Evolutionary conservation across 768 basidiomycete genomes (phyloP), one percentile per base, ranked within the genome.

Genomic region (Dendrothele bispora): DNA sequence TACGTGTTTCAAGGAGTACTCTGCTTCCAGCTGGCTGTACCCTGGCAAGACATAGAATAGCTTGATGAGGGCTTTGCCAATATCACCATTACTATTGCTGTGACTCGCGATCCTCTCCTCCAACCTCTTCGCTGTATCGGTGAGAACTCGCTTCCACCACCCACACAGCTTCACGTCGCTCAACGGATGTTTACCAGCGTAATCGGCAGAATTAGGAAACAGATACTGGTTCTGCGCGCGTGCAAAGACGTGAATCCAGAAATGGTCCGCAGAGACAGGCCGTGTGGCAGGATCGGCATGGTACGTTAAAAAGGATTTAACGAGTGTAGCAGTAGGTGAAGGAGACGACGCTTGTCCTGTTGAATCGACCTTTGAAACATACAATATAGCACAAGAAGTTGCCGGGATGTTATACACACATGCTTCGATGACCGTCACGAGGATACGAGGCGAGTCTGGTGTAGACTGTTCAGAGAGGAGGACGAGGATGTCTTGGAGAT

Each of bases 291-390:
- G 82, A 47, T 84, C 75, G 27, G 77, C 73, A 58, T 88, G 88
- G 66, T 67, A 90, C 17, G 55, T 47, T 12, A 98, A 54, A 48
- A 97, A 74, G 0, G 85, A 70, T 17, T 74, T 72, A 36, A 91
- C 82, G 44, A 98, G 79, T 11, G 75, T 61, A 4, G 78, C 67
- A 2, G 93, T 92, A 3, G 89, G 88, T 32, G 85, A 79, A 0
- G 84, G 87, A 4, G 64, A 52, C 22, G 58, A 62, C 7, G 73
- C 78, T 62, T 94, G 84, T 0, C 95, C 95, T 1, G 95, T 91
- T 10, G 93, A 84, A 64, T 99, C 97, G 44, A 97, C 84, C 69
- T 99, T 99, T 40, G 91, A 90, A 43, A 99, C 75, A 64, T 98
- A 97, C 26, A 98, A 65, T 27, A 98, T 77, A 3, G 82, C 82